Evolutionary conservation across 2,329 filamentous ascomycete species (phyloP).

Genomic region (Alternaria sp.): DNA sequence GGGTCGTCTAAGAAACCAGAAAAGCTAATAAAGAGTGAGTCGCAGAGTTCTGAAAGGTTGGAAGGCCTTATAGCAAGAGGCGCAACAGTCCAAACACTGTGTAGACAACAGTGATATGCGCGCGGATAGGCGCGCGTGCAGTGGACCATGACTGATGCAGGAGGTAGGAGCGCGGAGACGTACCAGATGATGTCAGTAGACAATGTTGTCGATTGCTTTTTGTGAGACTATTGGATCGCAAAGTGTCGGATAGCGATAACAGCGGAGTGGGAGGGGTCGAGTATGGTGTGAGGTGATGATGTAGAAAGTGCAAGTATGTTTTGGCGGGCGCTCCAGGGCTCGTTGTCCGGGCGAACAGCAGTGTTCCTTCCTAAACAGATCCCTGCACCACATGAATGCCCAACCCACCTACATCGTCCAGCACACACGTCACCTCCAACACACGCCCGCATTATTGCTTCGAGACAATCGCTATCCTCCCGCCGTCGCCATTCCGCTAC

Average conservation of each 20-base stretch:
- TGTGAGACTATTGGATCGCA: not conserved
- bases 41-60: not conserved
- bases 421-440: not conserved
- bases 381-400: conserved; percentile 10
- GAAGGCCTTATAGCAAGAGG: not conserved
- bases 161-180: conserved; percentile 3
- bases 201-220: not conserved
- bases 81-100: not conserved
- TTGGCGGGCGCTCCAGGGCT: conserved; percentile 1
- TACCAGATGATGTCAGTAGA: conserved; percentile 13
- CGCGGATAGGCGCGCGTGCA: not conserved
- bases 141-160: not conserved
- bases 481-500: not conserved
- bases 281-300: not conserved
- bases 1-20: not conserved
- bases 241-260: not conserved
- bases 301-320: conserved; percentile 8
- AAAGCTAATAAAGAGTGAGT: conserved; percentile 10
- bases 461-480: conserved; percentile 9
- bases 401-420: not conserved
- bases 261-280: not conserved
- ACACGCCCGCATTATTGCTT: not conserved
- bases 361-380: conserved; percentile 8
- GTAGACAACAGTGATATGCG: not conserved
- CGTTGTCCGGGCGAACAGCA: conserved; percentile 11